These are phyloP conservation scores for Nicotiana tomentosiformis DNA, from an alignment of 257 asterid species.

Conservation along the genomic window DNA sequence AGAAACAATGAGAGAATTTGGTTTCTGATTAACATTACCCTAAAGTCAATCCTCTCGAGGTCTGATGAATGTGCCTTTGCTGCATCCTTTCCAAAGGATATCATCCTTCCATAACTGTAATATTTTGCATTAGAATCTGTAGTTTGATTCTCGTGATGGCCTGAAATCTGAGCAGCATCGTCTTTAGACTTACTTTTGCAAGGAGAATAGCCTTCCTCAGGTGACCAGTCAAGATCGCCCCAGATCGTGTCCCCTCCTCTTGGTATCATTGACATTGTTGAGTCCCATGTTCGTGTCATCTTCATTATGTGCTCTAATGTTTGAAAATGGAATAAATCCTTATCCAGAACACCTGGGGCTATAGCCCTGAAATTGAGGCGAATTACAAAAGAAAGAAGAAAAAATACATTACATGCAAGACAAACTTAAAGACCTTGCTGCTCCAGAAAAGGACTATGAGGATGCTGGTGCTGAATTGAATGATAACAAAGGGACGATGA, in stretches of 20 bases:
- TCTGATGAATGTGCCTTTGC: slow-evolving; percentile 54
- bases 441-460: background rate
- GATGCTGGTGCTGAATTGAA: background rate
- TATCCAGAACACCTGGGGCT: slow-evolving; percentile 68
- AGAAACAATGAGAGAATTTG: background rate
- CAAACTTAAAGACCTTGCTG: background rate
- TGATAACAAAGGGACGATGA: background rate
- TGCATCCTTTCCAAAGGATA: slow-evolving; percentile 71
- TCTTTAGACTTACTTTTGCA: slow-evolving; percentile 34
- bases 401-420: background rate
- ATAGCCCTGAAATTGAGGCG: slow-evolving; percentile 44
- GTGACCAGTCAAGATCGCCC: slow-evolving; percentile 96
- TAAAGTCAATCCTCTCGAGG: slow-evolving; percentile 62
- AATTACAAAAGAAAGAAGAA: slow-evolving; percentile 7
- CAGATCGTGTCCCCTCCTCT: slow-evolving; percentile 90
- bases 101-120: slow-evolving; percentile 60
- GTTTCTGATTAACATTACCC: slow-evolving; percentile 39
- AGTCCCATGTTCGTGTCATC: slow-evolving; percentile 97
- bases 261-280: slow-evolving; percentile 93
- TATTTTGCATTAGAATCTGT: slow-evolving; percentile 25
- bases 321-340: slow-evolving; percentile 67
- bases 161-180: slow-evolving; percentile 31
- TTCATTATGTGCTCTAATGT: slow-evolving; percentile 80
- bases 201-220: slow-evolving; percentile 58
- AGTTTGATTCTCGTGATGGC: slow-evolving; percentile 19